Evolutionary conservation across 805 yeast species (phyloP).

Genomic region (Metschnikowia similis): DNA sequence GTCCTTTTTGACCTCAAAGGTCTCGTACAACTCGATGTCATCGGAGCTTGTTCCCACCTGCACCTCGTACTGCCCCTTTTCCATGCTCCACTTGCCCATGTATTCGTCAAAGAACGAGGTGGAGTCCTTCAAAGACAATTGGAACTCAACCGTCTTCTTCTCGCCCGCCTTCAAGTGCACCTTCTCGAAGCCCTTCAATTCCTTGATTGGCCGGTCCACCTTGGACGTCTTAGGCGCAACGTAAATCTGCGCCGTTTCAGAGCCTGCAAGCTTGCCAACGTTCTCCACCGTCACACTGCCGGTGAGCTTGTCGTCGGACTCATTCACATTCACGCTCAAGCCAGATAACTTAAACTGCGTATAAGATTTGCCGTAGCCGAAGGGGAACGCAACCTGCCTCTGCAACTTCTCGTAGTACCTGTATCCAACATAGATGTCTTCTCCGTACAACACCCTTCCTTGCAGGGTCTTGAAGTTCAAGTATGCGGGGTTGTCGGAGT

Average conservation of each 20-base stretch:
- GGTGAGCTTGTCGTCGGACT: constrained; percentile 22
- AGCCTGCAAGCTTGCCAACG: constrained; percentile 46
- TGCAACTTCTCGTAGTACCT: constrained; percentile 53
- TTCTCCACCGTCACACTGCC: constrained; percentile 43
- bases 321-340: constrained; percentile 24
- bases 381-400: constrained; percentile 50
- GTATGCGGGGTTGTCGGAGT: constrained; percentile 55
- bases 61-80: constrained; percentile 47
- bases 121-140: constrained; percentile 45
- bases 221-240: constrained; percentile 35
- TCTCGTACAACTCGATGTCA: constrained; percentile 17
- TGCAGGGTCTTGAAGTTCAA: constrained; percentile 47
- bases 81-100: constrained; percentile 47
- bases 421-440: constrained; percentile 63
- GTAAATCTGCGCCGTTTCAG: constrained; percentile 56
- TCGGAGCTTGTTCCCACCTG: constrained; percentile 42
- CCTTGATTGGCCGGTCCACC: constrained; percentile 52
- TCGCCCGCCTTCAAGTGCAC: constrained; percentile 44
- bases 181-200: constrained; percentile 56
- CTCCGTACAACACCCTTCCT: constrained; percentile 58
- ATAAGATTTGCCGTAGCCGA: constrained; percentile 62
- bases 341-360: constrained; percentile 44
- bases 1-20: constrained; percentile 5
- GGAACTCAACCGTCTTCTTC: constrained; percentile 31
- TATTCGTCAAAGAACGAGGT: constrained; percentile 52